Conservation (phyloP, 2,329 filamentous ascomycete genomes). For the Pseudogymnoascus verrucosus region DNA sequence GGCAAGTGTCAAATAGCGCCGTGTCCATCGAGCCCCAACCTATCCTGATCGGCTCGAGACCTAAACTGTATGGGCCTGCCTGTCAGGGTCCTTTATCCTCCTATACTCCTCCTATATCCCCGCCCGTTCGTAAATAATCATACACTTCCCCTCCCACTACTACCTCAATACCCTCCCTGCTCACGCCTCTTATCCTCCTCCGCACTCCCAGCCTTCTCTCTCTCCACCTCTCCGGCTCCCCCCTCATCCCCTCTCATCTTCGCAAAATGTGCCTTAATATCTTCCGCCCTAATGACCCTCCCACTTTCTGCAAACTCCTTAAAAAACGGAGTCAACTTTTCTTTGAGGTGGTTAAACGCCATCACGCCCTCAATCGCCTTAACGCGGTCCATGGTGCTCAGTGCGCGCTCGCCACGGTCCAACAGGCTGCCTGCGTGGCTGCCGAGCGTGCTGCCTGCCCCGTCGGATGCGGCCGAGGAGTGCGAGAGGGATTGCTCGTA, state of each 20-base stretch:
- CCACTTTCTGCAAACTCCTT: conserved; percentile 91
- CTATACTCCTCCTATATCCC: background rate
- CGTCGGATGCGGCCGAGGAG: conserved; percentile 43
- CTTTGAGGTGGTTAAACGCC: conserved; percentile 94
- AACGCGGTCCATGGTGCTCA: conserved; percentile 87
- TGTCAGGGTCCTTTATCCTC: background rate
- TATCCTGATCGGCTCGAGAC: background rate
- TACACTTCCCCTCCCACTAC: background rate
- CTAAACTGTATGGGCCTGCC: background rate
- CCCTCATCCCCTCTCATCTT: conserved; percentile 83
- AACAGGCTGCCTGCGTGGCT: conserved; percentile 64
- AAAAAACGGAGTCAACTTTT: conserved; percentile 91
- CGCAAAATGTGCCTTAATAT: conserved; percentile 95
- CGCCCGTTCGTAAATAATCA: background rate
- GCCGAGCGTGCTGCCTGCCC: conserved; percentile 52
- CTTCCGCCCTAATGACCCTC: conserved; percentile 79
- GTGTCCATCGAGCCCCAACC: background rate
- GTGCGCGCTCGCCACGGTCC: conserved; percentile 84
- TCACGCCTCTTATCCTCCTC: conserved; percentile 33
- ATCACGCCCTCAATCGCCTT: conserved; percentile 93
- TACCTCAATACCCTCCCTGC: conserved; percentile 34
- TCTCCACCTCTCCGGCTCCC: conserved; percentile 22
- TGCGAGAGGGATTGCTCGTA: conserved; percentile 88
- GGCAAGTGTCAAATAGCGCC: background rate
- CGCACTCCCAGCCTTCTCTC: conserved; percentile 20